Evolutionary conservation across 495 filamentous ascomycete species (phyloP).

Genomic region (Sordaria brevicollis): DNA sequence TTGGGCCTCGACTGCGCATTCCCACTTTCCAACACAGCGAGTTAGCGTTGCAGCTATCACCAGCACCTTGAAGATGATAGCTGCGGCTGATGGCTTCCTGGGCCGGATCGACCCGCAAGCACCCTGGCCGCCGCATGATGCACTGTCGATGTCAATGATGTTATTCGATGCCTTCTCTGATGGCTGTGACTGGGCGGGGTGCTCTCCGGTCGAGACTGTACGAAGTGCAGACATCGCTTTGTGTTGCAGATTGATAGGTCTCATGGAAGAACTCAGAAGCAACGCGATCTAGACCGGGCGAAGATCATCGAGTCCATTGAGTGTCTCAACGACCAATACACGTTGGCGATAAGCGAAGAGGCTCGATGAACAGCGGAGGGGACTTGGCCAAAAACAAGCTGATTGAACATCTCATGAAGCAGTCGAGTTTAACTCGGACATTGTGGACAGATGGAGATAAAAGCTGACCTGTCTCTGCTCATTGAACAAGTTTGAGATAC

Average conservation of each 20-base stretch:
- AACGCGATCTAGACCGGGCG: not conserved
- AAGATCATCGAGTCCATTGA: not conserved
- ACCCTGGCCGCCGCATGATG: not conserved
- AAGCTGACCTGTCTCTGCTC: not conserved
- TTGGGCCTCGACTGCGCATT: not conserved
- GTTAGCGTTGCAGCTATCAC: not conserved
- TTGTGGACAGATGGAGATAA: no score
- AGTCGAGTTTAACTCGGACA: not conserved
- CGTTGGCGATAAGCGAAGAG: not conserved
- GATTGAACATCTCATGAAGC: no score
- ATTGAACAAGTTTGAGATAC: not conserved
- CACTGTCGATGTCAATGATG: not conserved
- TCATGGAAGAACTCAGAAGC: not conserved
- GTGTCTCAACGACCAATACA: not conserved
- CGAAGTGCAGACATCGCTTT: not conserved
- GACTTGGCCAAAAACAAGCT: not conserved
- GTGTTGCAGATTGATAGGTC: not conserved
- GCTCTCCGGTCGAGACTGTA: not conserved
- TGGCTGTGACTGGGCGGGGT: not conserved
- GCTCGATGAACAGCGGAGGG: not conserved
- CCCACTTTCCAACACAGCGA: not conserved
- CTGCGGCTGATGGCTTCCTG: not conserved
- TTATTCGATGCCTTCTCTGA: not conserved
- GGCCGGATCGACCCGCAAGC: not conserved
- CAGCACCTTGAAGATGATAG: not conserved